Evolutionary conservation across 2,329 filamentous ascomycete species (phyloP).

Genomic region (Amphichorda felina): DNA sequence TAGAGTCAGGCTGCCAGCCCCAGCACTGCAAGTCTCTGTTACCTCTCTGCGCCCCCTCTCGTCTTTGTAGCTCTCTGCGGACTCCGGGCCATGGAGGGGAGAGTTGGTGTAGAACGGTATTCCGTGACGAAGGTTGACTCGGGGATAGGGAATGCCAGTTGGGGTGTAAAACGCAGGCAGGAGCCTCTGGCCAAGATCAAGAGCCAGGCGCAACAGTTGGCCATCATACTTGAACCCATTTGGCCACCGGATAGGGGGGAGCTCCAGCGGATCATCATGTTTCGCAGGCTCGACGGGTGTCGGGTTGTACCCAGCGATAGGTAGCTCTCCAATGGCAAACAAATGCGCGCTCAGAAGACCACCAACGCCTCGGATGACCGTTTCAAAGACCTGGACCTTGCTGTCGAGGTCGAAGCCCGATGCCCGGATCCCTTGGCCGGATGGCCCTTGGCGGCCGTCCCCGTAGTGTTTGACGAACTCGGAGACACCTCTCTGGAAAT

Average conservation of each 20-base stretch:
- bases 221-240: slow-evolving; percentile 77
- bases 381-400: slow-evolving; percentile 98
- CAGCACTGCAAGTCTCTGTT: slow-evolving; percentile 93
- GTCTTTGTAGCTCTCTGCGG: slow-evolving; percentile 20
- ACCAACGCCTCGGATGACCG: slow-evolving; percentile 85
- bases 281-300: slow-evolving; percentile 10
- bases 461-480: slow-evolving; percentile 75
- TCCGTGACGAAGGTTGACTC: slow-evolving; percentile 82
- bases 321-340: slow-evolving; percentile 83
- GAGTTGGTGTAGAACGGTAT: slow-evolving; percentile 90
- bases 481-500: slow-evolving; percentile 73
- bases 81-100: slow-evolving; percentile 49
- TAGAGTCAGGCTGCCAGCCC: slow-evolving; percentile 87
- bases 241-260: slow-evolving; percentile 54
- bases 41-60: slow-evolving; percentile 49
- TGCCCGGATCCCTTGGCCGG: slow-evolving; percentile 59
- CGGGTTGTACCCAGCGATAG: slow-evolving; percentile 68
- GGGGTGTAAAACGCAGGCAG: slow-evolving; percentile 85
- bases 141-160: slow-evolving; percentile 87
- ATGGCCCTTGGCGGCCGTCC: slow-evolving; percentile 60
- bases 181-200: slow-evolving; percentile 72
- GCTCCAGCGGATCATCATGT: slow-evolving; percentile 30
- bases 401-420: slow-evolving; percentile 89
- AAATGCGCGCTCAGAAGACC: slow-evolving; percentile 86
- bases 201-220: slow-evolving; percentile 78